A percentile compares a stretch with the other conserved stretches of the same genome.
Conservation (phyloP, 2,329 filamentous ascomycete genomes). For the Coniochaeta sp. region DNA sequence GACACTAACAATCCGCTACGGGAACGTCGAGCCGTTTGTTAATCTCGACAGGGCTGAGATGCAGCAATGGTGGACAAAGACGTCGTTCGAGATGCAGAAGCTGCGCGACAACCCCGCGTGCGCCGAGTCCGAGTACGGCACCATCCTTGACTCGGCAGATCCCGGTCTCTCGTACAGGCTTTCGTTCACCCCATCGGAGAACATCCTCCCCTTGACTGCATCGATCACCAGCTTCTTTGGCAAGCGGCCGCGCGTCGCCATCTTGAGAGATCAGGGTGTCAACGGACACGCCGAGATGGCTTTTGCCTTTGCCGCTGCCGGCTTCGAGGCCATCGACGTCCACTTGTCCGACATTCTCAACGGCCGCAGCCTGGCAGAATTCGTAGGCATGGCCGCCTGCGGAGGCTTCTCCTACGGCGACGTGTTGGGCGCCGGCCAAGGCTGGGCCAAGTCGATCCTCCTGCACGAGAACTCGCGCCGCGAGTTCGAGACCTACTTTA, state of each 20-base stretch:
- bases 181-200: conserved; percentile 72
- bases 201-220: conserved; percentile 61
- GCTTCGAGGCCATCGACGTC: conserved; percentile 86
- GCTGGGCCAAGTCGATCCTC: conserved; percentile 91
- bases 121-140: conserved; percentile 74
- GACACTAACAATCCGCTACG: conserved; percentile 67
- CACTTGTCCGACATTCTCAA: conserved; percentile 93
- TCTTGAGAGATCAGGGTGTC: conserved; percentile 90
- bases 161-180: conserved; percentile 81
- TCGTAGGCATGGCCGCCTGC: conserved; percentile 86
- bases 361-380: conserved; percentile 71
- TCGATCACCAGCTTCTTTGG: conserved; percentile 51
- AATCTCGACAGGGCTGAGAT: conserved; percentile 63
- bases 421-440: conserved; percentile 87
- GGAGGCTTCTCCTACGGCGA: conserved; percentile 92
- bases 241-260: conserved; percentile 69
- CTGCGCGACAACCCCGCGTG: conserved; percentile 82
- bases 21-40: conserved; percentile 56
- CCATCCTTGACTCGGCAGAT: conserved; percentile 67
- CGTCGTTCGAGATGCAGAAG: conserved; percentile 86
- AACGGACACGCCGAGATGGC: conserved; percentile 98
- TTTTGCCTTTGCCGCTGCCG: conserved; percentile 85
- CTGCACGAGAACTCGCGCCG: conserved; percentile 69
- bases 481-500: conserved; percentile 82
- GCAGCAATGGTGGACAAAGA: conserved; percentile 82